Percentiles rank a stretch among this genome's conserved stretches.
phyloP scores from a whole-genome alignment of 106 monocot genomes.

The Xerophyta viscosa region DNA sequence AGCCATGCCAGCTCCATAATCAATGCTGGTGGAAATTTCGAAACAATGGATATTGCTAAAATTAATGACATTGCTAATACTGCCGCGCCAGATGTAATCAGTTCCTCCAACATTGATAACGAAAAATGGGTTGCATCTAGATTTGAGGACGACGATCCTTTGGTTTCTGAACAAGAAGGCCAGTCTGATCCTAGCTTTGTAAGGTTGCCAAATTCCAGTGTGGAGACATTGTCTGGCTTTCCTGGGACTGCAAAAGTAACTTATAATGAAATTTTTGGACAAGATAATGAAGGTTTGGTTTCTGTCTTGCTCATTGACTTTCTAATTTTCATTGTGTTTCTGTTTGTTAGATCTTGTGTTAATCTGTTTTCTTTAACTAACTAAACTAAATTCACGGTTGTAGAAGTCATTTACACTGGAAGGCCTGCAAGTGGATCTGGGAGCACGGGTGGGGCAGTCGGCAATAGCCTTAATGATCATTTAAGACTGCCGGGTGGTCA shows the following conservation, averaged over 20 bases:
- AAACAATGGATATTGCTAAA: constrained; percentile 14
- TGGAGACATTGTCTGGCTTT: constrained; percentile 14
- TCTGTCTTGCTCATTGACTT: constrained; percentile 3
- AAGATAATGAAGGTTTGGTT: constrained; percentile 65
- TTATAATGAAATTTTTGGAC: constrained; percentile 36
- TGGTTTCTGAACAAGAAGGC: constrained; percentile 20
- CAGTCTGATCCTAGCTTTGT: constrained; percentile 11
- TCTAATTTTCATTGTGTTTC: not conserved
- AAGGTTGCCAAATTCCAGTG: constrained; percentile 12
- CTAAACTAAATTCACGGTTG: constrained; percentile 1
- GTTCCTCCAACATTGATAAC: constrained; percentile 4
- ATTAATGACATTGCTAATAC: constrained; percentile 2
- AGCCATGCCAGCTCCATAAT: constrained; percentile 4
- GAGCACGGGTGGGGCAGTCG: constrained; percentile 22
- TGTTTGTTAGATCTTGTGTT: too few species aligned
- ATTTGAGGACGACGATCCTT: constrained; percentile 18
- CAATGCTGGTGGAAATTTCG: constrained; percentile 8
- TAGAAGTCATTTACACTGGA: constrained; percentile 72
- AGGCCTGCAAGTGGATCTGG: constrained; percentile 29
- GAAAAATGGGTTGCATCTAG: constrained; percentile 5
- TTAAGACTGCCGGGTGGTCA: constrained; percentile 11
- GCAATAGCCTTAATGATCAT: constrained; percentile 15
- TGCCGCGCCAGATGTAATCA: constrained; percentile 4
- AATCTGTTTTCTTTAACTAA: too few species aligned
- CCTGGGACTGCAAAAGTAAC: constrained; percentile 22